Evolutionary conservation across 371 early-diverging fungal species (phyloP).

Genomic region (Funneliformis caledonium): DNA sequence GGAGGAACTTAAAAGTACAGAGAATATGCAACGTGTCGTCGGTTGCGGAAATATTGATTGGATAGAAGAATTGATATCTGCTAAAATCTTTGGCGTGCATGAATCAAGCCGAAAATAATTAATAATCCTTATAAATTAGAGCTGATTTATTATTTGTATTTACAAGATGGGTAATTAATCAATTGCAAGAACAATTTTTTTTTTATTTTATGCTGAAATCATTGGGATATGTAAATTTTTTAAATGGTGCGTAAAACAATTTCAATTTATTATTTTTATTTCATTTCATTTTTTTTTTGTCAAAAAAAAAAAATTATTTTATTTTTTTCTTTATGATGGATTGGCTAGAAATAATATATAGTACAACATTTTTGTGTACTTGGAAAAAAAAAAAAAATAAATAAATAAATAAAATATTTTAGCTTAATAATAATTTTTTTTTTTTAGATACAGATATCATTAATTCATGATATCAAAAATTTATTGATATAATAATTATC

Average conservation of each 20-base stretch:
- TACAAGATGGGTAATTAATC: background rate
- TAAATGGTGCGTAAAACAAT: background rate
- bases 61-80: conserved; percentile 34
- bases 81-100: conserved; percentile 35
- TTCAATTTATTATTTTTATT: no score
- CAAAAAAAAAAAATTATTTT: no score
- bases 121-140: no score
- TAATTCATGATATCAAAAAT: no score
- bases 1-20: conserved; percentile 33
- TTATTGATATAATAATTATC: no score
- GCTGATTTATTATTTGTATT: background rate
- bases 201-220: background rate
- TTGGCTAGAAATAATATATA: no score
- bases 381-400: no score
- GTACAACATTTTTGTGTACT: no score
- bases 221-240: background rate
- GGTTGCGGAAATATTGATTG: conserved; percentile 24
- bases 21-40: conserved; percentile 32
- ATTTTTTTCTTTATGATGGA: no score
- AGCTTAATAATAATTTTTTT: no score
- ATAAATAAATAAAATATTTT: no score
- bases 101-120: conserved; percentile 19
- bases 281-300: background rate
- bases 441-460: no score
- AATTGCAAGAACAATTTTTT: background rate